Base-by-base conservation (phyloP, 2,329 filamentous ascomycete genomes). In the Clonostachys sp. region DNA sequence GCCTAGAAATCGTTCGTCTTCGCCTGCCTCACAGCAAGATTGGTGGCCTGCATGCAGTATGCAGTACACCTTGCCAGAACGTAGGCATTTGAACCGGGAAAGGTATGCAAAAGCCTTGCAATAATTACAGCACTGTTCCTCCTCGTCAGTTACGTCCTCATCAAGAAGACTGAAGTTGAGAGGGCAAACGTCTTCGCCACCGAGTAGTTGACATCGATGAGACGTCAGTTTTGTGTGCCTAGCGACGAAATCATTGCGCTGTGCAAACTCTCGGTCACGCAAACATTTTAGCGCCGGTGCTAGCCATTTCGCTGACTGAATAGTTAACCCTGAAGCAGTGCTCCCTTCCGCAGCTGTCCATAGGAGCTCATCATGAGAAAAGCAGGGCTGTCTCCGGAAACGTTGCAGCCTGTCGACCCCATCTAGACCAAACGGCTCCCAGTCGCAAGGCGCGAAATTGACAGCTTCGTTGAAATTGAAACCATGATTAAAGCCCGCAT, bases 401-500 rank as follows among this genome's bases (percentile, higher is more conserved):
- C 86, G 80, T 57, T 94, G 89, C 33, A 97, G 74, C 54, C 92
- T 80, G 57, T 92, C 85, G 2, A 97, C 91, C 1, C 94, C 91
- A 30, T 84, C 79, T 47, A 92, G 84, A 3, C 94, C 94, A 61
- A 84, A 95, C 0, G 91, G 90, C 60, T 99, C 94, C 94, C 94
- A 99, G 58, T 99, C 94, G 30, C 75, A 78, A 1, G 94, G 94
- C 0, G 94, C 94, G 68, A 99, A 99, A 62, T 99, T 99, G 56
- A 99, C 94, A 6, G 94, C 94, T 65, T 99, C 94, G 57, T 99
- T 99, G 67, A 96, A 95, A 62, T 99, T 99, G 73, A 99, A 99
- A 0, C 88, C 94, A 58, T 99, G 94, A 59, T 99, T 99, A 71
- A 99, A 99, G 0, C 94, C 94, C 6, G 94, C 92, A 63, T 99